These are phyloP conservation scores for Ophiostoma montium DNA, from an alignment of 2,329 filamentous ascomycete species.

Conservation along the genomic window DNA sequence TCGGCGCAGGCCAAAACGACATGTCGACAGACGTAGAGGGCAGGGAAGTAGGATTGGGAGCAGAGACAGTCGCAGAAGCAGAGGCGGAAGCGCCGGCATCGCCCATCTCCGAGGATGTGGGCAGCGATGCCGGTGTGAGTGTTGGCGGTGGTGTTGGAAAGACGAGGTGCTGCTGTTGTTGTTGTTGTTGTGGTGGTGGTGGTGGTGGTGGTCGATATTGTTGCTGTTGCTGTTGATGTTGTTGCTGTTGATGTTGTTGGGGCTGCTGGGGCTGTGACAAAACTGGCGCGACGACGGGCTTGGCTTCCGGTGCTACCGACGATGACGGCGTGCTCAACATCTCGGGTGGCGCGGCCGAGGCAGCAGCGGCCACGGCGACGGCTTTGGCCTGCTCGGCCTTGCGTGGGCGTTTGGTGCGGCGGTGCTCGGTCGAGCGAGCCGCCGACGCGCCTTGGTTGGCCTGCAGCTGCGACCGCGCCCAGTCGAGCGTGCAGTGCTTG, in stretches of 20 bases:
- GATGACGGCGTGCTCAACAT: neutral
- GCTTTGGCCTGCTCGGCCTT: neutral
- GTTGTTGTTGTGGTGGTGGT: neutral
- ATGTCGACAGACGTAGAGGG: neutral
- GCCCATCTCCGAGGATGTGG: conserved; percentile 2
- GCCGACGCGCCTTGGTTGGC: neutral
- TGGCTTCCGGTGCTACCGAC: neutral
- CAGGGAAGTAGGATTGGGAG: neutral
- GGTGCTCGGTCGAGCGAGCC: conserved; percentile 4
- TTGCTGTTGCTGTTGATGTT: neutral
- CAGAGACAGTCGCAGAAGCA: too few relatives aligned
- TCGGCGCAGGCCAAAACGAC: conserved; percentile 1
- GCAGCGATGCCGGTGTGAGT: conserved; percentile 5
- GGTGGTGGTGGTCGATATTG: neutral
- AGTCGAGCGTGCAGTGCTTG: conserved; percentile 15
- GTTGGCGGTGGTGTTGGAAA: conserved; percentile 3
- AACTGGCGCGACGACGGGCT: neutral
- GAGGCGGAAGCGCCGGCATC: neutral
- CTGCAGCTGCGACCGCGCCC: conserved; percentile 15
- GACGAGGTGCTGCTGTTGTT: neutral
- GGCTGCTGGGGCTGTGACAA: neutral
- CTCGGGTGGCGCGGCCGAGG: neutral
- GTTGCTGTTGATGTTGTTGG: neutral
- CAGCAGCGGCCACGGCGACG: neutral
- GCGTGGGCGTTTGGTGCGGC: conserved; percentile 9